A percentile compares a stretch with the other conserved stretches of the same genome.
Evolutionary conservation across 805 yeast genomes (phyloP).

Genomic region (Wickerhamomyces rabaulensis): DNA sequence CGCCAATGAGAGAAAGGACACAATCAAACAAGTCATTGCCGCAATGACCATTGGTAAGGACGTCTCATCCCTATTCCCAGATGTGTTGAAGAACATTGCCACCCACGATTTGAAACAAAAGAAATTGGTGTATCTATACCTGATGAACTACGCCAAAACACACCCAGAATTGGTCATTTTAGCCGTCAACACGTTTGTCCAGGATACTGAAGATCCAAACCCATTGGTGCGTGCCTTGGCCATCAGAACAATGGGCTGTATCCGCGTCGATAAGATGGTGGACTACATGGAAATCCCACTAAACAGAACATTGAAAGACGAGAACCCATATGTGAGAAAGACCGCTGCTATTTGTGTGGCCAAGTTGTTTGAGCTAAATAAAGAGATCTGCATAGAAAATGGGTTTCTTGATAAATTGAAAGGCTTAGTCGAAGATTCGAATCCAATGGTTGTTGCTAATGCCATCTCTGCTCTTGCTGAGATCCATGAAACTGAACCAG

Average conservation of each 20-base stretch:
- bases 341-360: conserved; percentile 98
- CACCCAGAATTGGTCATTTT: conserved; percentile 94
- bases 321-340: conserved; percentile 94
- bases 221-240: conserved; percentile 95
- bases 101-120: conserved; percentile 96
- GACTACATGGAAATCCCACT: conserved; percentile 92
- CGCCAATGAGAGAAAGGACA: conserved; percentile 92
- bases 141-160: conserved; percentile 96
- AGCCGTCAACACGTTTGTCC: conserved; percentile 95
- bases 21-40: conserved; percentile 92
- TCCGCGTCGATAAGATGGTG: conserved; percentile 89
- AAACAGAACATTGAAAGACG: conserved; percentile 79
- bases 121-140: conserved; percentile 87
- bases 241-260: conserved; percentile 97
- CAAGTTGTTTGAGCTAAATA: conserved; percentile 81
- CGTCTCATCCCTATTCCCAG: conserved; percentile 91
- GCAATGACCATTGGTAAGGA: conserved; percentile 99
- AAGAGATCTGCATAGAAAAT: conserved; percentile 75
- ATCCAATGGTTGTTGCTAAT: conserved; percentile 97
- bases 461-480: conserved; percentile 84
- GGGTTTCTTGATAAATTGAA: conserved; percentile 74
- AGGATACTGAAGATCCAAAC: conserved; percentile 92
- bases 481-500: conserved; percentile 63
- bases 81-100: conserved; percentile 92
- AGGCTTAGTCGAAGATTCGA: conserved; percentile 70